A percentile compares a stretch with the other conserved stretches of the same genome.
phyloP scores from a whole-genome alignment of 2,329 filamentous ascomycete species.

The Exophiala sp. region DNA sequence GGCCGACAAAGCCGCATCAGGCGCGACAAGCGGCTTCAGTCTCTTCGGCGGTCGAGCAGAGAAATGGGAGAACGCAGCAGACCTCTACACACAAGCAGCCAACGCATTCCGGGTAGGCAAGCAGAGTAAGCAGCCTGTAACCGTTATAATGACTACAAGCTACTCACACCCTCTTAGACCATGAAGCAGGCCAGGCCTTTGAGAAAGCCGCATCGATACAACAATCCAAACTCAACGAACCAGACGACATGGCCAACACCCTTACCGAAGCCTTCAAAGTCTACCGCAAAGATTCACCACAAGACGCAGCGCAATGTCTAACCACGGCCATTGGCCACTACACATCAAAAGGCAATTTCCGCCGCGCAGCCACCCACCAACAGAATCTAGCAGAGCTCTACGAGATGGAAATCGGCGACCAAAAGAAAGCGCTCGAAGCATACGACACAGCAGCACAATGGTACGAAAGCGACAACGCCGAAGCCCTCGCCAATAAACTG shows the following conservation, averaged over 20 bases:
- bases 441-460: conserved; percentile 84
- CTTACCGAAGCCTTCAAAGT: conserved; percentile 91
- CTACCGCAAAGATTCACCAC: conserved; percentile 79
- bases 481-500: conserved; percentile 88
- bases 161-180: conserved; percentile 50
- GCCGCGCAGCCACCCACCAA: conserved; percentile 84
- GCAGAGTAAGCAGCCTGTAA: conserved; percentile 57
- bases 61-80: conserved; percentile 85
- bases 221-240: conserved; percentile 76
- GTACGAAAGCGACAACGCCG: conserved; percentile 84
- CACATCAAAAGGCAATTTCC: conserved; percentile 83
- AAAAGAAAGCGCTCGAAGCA: conserved; percentile 71
- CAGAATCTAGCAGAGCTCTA: conserved; percentile 83
- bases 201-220: conserved; percentile 83
- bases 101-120: conserved; percentile 90
- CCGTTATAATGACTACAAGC: background rate
- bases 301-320: conserved; percentile 77
- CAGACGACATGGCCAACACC: conserved; percentile 86
- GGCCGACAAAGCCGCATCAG: conserved; percentile 77
- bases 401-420: conserved; percentile 75
- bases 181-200: conserved; percentile 82
- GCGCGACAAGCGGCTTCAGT: conserved; percentile 77
- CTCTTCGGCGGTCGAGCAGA: conserved; percentile 84
- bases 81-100: conserved; percentile 81
- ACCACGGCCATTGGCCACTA: conserved; percentile 80